phyloP scores from a whole-genome alignment of 441 rosid species.

The Omphalea diandra region DNA sequence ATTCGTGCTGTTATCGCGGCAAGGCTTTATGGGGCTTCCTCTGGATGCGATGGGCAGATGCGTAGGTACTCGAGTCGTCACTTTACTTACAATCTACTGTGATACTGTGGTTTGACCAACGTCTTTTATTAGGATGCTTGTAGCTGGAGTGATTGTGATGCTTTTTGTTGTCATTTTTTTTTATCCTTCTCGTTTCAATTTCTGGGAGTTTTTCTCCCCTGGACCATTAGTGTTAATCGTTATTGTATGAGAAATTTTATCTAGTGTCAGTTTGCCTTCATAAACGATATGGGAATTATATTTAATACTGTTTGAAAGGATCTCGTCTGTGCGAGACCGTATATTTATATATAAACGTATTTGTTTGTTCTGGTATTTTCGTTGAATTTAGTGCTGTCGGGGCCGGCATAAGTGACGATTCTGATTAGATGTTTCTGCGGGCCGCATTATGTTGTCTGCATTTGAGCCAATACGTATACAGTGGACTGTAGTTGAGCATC shows the following conservation, averaged over 20 bases:
- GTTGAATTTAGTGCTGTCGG: no score
- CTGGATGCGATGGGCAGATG: constrained; percentile 26
- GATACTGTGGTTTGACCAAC: constrained; percentile 27
- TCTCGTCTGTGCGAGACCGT: background rate
- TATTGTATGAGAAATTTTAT: constrained; percentile 45
- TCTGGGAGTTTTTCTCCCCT: no score
- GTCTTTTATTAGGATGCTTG: constrained; percentile 38
- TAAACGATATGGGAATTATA: constrained; percentile 30
- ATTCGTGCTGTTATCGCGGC: constrained; percentile 6
- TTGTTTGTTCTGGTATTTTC: background rate
- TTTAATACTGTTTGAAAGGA: constrained; percentile 32
- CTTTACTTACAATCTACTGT: constrained; percentile 23
- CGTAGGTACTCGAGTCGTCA: constrained; percentile 25
- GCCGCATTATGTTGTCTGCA: no score
- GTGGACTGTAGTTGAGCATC: no score
- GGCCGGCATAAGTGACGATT: no score
- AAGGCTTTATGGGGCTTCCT: constrained; percentile 17
- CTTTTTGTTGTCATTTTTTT: constrained; percentile 8
- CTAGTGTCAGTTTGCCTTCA: constrained; percentile 41
- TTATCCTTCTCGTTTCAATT: no score
- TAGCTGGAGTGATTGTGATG: no score
- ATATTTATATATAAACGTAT: no score
- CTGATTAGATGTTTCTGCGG: no score
- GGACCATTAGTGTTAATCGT: constrained; percentile 50
- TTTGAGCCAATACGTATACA: no score